Evolutionary conservation across 129 eudicot genomes (phyloP).

Genomic region (Helichrysum umbraculigerum): DNA sequence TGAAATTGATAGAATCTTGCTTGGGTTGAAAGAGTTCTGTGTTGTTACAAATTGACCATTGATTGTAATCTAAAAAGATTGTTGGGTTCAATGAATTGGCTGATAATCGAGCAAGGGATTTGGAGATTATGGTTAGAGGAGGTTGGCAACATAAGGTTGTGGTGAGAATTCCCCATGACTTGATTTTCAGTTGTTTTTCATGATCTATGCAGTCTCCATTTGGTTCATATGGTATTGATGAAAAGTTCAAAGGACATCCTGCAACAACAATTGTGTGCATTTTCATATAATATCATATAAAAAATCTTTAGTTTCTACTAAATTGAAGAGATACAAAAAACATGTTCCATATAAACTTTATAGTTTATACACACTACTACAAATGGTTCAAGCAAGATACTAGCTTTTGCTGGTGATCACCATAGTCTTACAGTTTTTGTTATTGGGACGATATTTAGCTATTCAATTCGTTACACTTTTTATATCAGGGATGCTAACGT

Average conservation of each 20-base stretch:
- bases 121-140: slow-evolving; percentile 42
- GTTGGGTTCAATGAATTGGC: neutral
- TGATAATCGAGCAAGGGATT: slow-evolving; percentile 39
- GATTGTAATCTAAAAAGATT: slow-evolving; percentile 39
- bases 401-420: neutral
- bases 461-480: no score
- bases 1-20: slow-evolving; percentile 32
- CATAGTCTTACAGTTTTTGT: neutral
- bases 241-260: slow-evolving; percentile 57
- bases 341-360: neutral
- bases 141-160: slow-evolving; percentile 58
- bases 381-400: neutral
- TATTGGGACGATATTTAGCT: neutral
- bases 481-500: neutral
- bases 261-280: slow-evolving; percentile 14
- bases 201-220: slow-evolving; percentile 46
- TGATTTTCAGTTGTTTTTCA: slow-evolving; percentile 28
- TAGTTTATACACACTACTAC: no score
- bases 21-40: slow-evolving; percentile 26
- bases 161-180: slow-evolving; percentile 47
- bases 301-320: neutral
- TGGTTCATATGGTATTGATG: slow-evolving; percentile 56
- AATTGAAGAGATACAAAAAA: neutral
- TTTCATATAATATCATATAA: no score
- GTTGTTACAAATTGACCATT: slow-evolving; percentile 43